Evolutionary conservation across 805 yeast genomes (phyloP).

Genomic region (Yarrowia bubula): DNA sequence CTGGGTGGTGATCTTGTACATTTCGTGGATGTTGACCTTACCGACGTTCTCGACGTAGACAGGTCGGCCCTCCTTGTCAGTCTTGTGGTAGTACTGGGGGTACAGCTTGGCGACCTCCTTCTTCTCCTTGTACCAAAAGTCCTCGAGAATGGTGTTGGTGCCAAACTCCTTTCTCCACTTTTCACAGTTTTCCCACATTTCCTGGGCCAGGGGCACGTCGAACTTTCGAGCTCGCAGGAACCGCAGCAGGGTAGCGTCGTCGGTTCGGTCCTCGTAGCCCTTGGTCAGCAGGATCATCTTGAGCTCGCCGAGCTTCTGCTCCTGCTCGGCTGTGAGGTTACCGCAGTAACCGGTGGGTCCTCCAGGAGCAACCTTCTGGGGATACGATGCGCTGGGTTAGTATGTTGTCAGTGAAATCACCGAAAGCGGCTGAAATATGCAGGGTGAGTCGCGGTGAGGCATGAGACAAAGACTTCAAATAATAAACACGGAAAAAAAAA

Average conservation of each 20-base stretch:
- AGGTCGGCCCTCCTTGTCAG: conserved; percentile 96
- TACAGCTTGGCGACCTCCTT: conserved; percentile 82
- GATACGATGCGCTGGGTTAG: conserved; percentile 52
- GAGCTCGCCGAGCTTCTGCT: conserved; percentile 55
- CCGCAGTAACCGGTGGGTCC: conserved; percentile 79
- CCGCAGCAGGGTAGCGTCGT: conserved; percentile 77
- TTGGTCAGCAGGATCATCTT: conserved; percentile 55
- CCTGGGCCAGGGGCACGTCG: conserved; percentile 71
- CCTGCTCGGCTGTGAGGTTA: conserved; percentile 67
- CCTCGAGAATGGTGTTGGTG: conserved; percentile 77
- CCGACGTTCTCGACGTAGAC: conserved; percentile 94
- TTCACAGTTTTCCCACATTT: conserved; percentile 85
- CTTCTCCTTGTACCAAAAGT: conserved; percentile 92
- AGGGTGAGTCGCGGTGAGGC: not conserved
- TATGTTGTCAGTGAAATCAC: not conserved
- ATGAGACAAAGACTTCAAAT: not conserved
- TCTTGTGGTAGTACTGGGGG: conserved; percentile 97
- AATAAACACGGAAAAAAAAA: not conserved
- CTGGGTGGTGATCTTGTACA: conserved; percentile 90
- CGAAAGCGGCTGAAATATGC: conserved; percentile 16
- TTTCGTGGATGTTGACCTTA: conserved; percentile 79
- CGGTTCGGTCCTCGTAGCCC: conserved; percentile 76
- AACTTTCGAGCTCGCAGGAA: conserved; percentile 95
- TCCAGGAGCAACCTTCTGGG: conserved; percentile 64
- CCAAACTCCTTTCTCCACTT: conserved; percentile 88